Base-by-base conservation (phyloP, 352 stramenopile genomes). In the Phytophthora capsici region DNA sequence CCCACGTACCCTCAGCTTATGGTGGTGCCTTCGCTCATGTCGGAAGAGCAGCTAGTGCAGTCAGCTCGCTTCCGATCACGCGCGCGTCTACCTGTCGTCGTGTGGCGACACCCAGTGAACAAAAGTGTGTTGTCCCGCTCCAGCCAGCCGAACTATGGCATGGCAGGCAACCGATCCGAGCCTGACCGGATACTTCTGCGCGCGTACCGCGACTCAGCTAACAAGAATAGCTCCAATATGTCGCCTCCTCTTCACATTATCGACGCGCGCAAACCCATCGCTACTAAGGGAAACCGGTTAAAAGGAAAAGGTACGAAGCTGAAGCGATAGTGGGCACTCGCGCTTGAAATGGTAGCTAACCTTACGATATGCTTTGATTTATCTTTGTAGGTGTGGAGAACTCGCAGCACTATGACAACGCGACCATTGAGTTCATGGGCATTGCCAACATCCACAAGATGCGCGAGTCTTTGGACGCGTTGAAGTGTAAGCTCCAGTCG, bases 371-470 rank as follows among this genome's bases (percentile, higher is more conserved):
- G 14, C 36, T 51, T 16, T 36, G 51, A 6, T 41, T 30, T 67
- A 9, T 71, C 19, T 46, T 0, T 55, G n/a, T 62, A 90, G 93
- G 96, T 47, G 96, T 98, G 36, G 97, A 99, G 71, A 98, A 99
- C 74, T 97, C 93, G 14, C 93, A 96, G 64, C 90, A 98, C 71
- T 99, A 99, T 73, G 84, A 96, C 48, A 96, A 97, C 47, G 89
- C 91, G 10, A 96, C 90, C 2, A 90, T 99, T 44, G 93, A 98
- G 54, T 99, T 99, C 77, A 97, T 98, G 86, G 96, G 97, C 20
- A 99, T 99, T 66, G 95, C 91, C 14, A 99, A 99, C 72, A 99
- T 99, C 65, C 97, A 99, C 84, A 97, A 97, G 54, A 98, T 99
- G 80, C 95, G 97, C 47, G 93, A 99, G 66, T 96, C 93, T 0